Conservation (phyloP, 164 flowering plant species). For the Stephania cephalantha region DNA sequence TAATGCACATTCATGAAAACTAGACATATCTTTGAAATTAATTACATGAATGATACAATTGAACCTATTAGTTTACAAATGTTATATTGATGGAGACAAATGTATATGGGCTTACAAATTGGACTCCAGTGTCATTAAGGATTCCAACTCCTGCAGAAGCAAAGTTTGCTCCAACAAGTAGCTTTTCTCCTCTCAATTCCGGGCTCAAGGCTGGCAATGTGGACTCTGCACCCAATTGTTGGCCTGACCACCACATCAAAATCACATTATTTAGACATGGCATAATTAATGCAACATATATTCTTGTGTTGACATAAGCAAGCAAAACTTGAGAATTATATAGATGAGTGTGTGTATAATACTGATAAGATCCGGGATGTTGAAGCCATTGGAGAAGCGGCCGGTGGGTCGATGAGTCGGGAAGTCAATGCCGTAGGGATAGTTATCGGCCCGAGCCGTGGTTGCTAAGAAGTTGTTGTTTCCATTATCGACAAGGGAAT, state of each 20-base stretch:
- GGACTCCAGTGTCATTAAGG: slow-evolving; percentile 79
- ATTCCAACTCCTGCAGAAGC: slow-evolving; percentile 90
- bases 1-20: too few relatives aligned
- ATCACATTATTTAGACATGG: background rate
- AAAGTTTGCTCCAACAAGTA: slow-evolving; percentile 79
- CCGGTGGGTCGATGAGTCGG: slow-evolving; percentile 68
- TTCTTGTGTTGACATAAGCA: too few relatives aligned
- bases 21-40: too few relatives aligned
- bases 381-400: slow-evolving; percentile 80
- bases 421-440: slow-evolving; percentile 76
- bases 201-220: slow-evolving; percentile 66
- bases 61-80: too few relatives aligned
- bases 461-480: slow-evolving; percentile 72
- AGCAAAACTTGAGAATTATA: too few relatives aligned
- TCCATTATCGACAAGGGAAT: slow-evolving; percentile 74
- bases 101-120: slow-evolving; percentile 52
- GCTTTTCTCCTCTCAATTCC: slow-evolving; percentile 42
- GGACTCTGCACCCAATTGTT: slow-evolving; percentile 40
- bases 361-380: slow-evolving; percentile 80
- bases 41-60: too few relatives aligned
- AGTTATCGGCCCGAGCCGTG: slow-evolving; percentile 66
- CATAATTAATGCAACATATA: background rate
- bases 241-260: slow-evolving; percentile 30
- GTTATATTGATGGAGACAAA: too few relatives aligned
- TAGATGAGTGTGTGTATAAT: too few relatives aligned